Percentiles rank a stretch among this genome's conserved stretches.
These are phyloP conservation scores for Oryza brachyantha DNA, from an alignment of 176 grass and related monocot species.

Conservation along the genomic window DNA sequence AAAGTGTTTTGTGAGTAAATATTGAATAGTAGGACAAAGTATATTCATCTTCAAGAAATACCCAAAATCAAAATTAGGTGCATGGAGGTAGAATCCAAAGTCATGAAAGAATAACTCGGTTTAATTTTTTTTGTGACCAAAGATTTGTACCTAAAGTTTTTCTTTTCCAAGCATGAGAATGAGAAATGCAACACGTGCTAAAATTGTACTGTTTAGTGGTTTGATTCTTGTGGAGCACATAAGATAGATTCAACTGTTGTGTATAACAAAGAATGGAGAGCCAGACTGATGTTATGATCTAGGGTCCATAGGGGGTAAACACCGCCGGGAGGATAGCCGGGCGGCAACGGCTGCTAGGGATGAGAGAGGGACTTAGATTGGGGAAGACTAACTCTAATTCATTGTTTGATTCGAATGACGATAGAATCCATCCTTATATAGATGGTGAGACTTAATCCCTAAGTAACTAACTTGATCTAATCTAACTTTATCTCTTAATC, in stretches of 20 bases:
- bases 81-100: background rate
- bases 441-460: too few relatives aligned
- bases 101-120: background rate
- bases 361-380: too few relatives aligned
- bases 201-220: background rate
- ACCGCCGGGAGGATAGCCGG: too few relatives aligned
- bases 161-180: background rate
- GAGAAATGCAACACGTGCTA: background rate
- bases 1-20: constrained; percentile 27
- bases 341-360: too few relatives aligned
- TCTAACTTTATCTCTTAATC: too few relatives aligned
- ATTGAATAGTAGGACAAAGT: constrained; percentile 1
- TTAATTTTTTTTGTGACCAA: background rate
- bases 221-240: constrained; percentile 1
- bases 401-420: too few relatives aligned
- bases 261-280: background rate
- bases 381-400: too few relatives aligned
- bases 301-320: too few relatives aligned
- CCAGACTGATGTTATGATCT: too few relatives aligned
- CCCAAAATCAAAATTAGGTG: background rate
- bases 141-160: background rate
- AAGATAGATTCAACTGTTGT: background rate
- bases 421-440: too few relatives aligned
- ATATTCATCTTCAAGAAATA: background rate
- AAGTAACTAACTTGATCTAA: too few relatives aligned